Evolutionary conservation across 306 rosid species (phyloP).

Genomic region (Sechiopsis laciniata): DNA sequence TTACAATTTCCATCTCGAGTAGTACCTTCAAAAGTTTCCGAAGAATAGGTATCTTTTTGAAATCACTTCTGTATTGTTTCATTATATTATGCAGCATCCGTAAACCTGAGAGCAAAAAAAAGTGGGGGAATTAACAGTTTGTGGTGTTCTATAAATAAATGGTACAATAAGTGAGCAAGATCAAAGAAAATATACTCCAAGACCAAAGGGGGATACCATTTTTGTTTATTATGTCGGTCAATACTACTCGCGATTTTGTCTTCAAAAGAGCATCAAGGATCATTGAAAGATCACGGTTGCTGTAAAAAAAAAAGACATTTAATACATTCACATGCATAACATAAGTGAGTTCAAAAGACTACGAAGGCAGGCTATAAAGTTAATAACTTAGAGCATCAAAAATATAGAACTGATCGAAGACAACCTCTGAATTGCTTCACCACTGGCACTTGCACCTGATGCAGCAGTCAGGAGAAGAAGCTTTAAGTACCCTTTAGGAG

Average conservation of each 20-base stretch:
- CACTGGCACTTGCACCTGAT: slow-evolving; percentile 73
- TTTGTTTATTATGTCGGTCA: slow-evolving; percentile 78
- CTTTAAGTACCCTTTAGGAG: slow-evolving; percentile 88
- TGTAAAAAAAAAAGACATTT: slow-evolving; percentile 29
- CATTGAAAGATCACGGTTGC: slow-evolving; percentile 99
- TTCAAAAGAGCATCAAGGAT: slow-evolving; percentile 92
- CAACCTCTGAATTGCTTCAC: slow-evolving; percentile 96
- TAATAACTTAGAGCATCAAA: slow-evolving; percentile 23
- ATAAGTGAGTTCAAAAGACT: slow-evolving; percentile 5
- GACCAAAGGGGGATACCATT: slow-evolving; percentile 56
- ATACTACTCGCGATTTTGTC: slow-evolving; percentile 83
- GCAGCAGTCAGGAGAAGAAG: slow-evolving; percentile 90
- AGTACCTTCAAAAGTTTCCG: slow-evolving; percentile 95
- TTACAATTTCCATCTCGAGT: neutral
- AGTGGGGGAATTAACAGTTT: neutral
- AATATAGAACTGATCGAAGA: slow-evolving; percentile 13
- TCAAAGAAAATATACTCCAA: neutral
- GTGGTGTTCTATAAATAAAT: neutral
- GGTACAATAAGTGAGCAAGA: neutral
- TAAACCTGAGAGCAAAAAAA: slow-evolving; percentile 52
- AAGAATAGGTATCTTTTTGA: slow-evolving; percentile 93
- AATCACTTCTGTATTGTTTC: slow-evolving; percentile 82
- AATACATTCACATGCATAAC: slow-evolving; percentile 12
- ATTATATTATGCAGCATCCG: slow-evolving; percentile 93
- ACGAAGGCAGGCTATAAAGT: neutral